Base-by-base conservation (phyloP, 768 basidiomycete species). In the Leucocoprinus leucothites region DNA sequence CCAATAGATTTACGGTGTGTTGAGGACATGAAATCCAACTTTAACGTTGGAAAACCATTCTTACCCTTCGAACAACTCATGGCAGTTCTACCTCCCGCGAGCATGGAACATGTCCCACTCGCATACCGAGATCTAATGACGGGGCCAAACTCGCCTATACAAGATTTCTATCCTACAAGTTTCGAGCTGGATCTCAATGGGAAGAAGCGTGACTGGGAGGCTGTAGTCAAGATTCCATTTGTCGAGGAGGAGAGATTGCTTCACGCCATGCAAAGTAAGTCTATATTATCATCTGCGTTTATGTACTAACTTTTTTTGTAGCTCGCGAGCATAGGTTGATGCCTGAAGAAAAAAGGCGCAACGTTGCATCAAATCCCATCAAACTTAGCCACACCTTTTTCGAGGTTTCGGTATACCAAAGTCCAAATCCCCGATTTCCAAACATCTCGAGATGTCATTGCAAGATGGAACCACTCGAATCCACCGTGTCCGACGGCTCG, bases 131-230 rank as follows among this genome's bases (percentile, higher is more conserved):
- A 97, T 61, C 74, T 98, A 43, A 97, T 98, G 96, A 84, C 77
- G 58, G 85, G 87, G 59, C 71, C 82, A 1, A 86, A 80, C 58
- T 98, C 96, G 3, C 82, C 92, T 0, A 97, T 99, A 61, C 67
- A 91, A 46, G 92, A 96, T 65, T 98, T 98, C 75, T 99, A 99
- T 67, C 97, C 97, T 1, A 60, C 76, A 11, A 86, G 93, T 50
- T 98, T 98, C 61, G 93, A 92, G 60, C 84, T 82, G 60, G 97
- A 99, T 73, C 71, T 97, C 65, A 98, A 99, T 61, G 97, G 97
- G 28, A 99, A 98, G 81, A 98, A 94, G 68, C 87, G 89, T 61
- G 96, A 98, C 19, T 99, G 97, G 97, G 97, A 99, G 69, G 96
- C 97, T 0, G 83, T 98, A 48, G 94, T 98, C 51, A 98, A 98